A percentile compares a stretch with the other conserved stretches of the same genome.
Evolutionary conservation across 2,329 filamentous ascomycete species (phyloP).

Genomic region (Apiospora saccharicola): DNA sequence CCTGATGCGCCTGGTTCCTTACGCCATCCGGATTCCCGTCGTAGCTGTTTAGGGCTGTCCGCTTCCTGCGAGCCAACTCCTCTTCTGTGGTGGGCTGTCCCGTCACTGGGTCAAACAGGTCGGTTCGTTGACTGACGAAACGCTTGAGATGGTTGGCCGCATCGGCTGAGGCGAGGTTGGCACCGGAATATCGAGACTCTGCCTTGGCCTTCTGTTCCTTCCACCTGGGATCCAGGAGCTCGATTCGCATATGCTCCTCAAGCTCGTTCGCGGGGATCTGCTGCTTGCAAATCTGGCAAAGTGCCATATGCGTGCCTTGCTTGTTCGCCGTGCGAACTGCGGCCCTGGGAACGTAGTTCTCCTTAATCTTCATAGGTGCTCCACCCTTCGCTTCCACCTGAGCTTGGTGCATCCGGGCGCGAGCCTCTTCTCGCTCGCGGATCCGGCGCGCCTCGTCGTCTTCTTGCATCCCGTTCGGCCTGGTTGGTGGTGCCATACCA

Average conservation of each 20-base stretch:
- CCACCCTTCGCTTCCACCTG: constrained; percentile 78
- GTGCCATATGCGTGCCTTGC: constrained; percentile 69
- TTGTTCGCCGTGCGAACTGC: constrained; percentile 75
- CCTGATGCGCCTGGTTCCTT: constrained; percentile 5
- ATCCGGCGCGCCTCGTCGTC: constrained; percentile 71
- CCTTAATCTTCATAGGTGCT: constrained; percentile 85
- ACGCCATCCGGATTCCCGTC: constrained; percentile 68
- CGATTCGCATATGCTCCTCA: constrained; percentile 92
- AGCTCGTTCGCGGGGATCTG: constrained; percentile 87
- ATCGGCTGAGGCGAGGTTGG: constrained; percentile 85
- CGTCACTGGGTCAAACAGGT: constrained; percentile 81
- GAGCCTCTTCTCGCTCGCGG: constrained; percentile 67
- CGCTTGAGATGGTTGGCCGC: constrained; percentile 95
- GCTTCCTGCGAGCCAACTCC: constrained; percentile 77
- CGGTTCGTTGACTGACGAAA: constrained; percentile 85
- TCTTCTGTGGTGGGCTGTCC: constrained; percentile 76
- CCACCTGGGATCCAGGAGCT: constrained; percentile 92
- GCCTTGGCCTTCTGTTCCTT: constrained; percentile 94
- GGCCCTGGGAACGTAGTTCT: constrained; percentile 89
- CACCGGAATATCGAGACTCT: constrained; percentile 83
- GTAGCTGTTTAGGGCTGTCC: constrained; percentile 70
- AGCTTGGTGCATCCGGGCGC: constrained; percentile 74
- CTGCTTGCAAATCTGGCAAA: constrained; percentile 94
- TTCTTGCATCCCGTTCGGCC: constrained; percentile 53
- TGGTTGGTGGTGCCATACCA: constrained; percentile 43